Conservation (phyloP, 352 stramenopile species). For the Globisporangium cederbergense region DNA sequence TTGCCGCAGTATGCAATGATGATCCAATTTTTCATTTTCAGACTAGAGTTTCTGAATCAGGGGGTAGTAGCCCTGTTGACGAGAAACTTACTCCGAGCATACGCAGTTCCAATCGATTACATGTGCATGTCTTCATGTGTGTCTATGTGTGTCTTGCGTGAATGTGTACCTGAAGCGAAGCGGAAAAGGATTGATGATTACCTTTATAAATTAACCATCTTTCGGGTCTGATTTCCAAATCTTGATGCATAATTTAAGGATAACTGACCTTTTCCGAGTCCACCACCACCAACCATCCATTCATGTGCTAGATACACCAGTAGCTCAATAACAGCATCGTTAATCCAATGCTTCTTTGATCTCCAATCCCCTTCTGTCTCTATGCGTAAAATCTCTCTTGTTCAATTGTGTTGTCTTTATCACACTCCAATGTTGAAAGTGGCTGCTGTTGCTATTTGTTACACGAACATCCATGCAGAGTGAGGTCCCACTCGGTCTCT, state of each 20-base stretch:
- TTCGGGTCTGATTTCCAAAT: constrained; percentile 89
- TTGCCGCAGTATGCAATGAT: constrained; percentile 59
- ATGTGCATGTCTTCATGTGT: constrained; percentile 9
- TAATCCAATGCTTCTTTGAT: not conserved
- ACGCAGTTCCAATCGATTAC: constrained; percentile 22
- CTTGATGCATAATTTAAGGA: constrained; percentile 76
- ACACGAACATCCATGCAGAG: not conserved
- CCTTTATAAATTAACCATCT: constrained; percentile 85
- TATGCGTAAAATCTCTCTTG: not conserved
- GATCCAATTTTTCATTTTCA: constrained; percentile 80
- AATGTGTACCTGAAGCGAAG: not conserved
- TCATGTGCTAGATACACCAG: not conserved
- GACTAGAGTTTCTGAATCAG: constrained; percentile 91
- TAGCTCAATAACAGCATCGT: not conserved
- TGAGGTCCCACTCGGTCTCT: not conserved
- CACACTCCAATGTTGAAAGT: not conserved
- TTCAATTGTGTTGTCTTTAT: not conserved
- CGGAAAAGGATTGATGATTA: constrained; percentile 73
- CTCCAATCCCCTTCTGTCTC: not conserved
- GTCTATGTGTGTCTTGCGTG: not conserved
- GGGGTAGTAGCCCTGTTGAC: constrained; percentile 86
- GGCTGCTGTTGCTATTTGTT: not conserved
- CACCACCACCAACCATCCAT: not conserved
- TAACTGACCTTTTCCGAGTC: constrained; percentile 68
- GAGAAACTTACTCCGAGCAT: constrained; percentile 77